Conservation (phyloP, 176 grass and related monocot species). For the Guadua angustifolia region DNA sequence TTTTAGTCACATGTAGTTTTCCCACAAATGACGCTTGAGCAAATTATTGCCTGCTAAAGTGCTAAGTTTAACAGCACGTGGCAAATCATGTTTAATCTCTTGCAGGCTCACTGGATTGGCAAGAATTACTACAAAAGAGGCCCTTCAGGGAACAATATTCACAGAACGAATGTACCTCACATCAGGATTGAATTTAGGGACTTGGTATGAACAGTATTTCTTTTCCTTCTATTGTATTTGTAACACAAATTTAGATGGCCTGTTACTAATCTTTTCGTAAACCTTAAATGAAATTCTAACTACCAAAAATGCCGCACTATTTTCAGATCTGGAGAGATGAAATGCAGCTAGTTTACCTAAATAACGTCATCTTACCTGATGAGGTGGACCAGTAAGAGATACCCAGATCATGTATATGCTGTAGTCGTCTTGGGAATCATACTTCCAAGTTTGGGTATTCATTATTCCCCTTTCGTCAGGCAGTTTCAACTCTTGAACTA, state of each 20-base stretch:
- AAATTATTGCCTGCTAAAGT: slow-evolving; percentile 5
- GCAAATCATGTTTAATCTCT: slow-evolving; percentile 17
- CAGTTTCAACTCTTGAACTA: background rate
- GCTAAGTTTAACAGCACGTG: background rate
- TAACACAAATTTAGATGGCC: background rate
- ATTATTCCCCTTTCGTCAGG: slow-evolving; percentile 2
- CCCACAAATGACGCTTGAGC: slow-evolving; percentile 1
- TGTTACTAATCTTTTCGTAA: background rate
- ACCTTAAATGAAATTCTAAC: slow-evolving; percentile 25
- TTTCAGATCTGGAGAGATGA: slow-evolving; percentile 98
- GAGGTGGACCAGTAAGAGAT: slow-evolving; percentile 67
- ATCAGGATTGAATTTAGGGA: slow-evolving; percentile 90
- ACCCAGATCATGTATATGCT: slow-evolving; percentile 5
- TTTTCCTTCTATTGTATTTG: background rate
- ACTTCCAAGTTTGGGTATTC: slow-evolving; percentile 28
- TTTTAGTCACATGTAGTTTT: background rate
- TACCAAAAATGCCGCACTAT: background rate
- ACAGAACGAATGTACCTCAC: slow-evolving; percentile 90
- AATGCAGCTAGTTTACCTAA: slow-evolving; percentile 82
- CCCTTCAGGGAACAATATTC: slow-evolving; percentile 84
- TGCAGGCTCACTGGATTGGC: slow-evolving; percentile 95
- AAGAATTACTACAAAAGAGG: slow-evolving; percentile 84
- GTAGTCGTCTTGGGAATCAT: slow-evolving; percentile 1
- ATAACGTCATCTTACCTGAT: slow-evolving; percentile 63
- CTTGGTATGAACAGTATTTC: slow-evolving; percentile 50